Evolutionary conservation across 805 yeast species (phyloP), one percentile per base, ranked within the genome.

Genomic region (Alloascoidea hylecoeti): DNA sequence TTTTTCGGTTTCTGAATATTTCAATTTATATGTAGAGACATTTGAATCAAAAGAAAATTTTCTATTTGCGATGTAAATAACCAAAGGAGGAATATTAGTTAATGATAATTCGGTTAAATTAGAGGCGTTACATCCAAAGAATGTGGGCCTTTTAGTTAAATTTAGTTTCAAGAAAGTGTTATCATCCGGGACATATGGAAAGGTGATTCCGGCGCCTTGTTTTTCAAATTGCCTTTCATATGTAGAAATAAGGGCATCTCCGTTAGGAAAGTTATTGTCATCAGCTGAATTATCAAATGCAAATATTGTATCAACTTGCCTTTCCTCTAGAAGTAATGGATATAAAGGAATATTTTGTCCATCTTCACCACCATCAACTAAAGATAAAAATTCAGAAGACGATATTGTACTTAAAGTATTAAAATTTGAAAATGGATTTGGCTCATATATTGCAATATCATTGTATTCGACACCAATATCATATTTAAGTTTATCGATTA

Each of bases 111-210:
- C 30, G 5, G 51, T 40, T 4, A 50, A 39, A n/a, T 42, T 57
- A 50, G 80, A 79, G 1, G 57, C 46, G 50, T 80, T 69, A 57
- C 95, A 84, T 19, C 95, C 95, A 53, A 85, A 85, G 60, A 85
- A 84, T 0, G 79, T 66, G 37, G 95, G 94, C 42, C 59, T 68
- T 5, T 76, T 63, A 13, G 82, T 78, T 44, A 84, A 62, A 41
- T 79, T 79, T 44, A 60, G 48, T 42, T 68, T 65, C 17, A 71
- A 50, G 55, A 83, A 79, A 0, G 86, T 68, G 35, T 65, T 57
- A 17, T 53, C 60, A 52, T 75, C 88, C 6, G 95, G 95, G 39
- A 84, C 88, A 46, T 79, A 72, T 6, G 95, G 94, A 66, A 80
- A 81, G 2, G 78, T 62, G 17, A 80, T 70, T 37, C 73, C 71